These are phyloP conservation scores for Boletus sensibilis DNA, from an alignment of 768 basidiomycete genomes.

Conservation along the genomic window DNA sequence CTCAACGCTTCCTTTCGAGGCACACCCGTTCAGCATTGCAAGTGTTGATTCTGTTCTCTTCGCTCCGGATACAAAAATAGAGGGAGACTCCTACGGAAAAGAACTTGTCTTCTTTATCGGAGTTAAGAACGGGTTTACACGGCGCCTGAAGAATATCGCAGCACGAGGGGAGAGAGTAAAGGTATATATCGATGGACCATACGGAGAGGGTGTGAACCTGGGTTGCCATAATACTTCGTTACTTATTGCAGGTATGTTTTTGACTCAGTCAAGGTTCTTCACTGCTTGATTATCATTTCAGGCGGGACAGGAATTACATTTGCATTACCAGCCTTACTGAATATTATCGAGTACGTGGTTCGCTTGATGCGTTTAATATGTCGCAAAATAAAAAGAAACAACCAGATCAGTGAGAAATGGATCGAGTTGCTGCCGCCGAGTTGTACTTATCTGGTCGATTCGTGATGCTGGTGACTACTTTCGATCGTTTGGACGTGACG, in stretches of 20 bases:
- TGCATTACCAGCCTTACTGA: conserved; percentile 44
- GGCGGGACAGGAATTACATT: conserved; percentile 54
- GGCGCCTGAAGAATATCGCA: conserved; percentile 38
- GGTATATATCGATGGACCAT: conserved; percentile 59
- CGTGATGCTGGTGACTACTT: conserved; percentile 36
- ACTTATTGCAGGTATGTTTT: conserved; percentile 44
- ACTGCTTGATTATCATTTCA: conserved; percentile 10
- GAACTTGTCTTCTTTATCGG: conserved; percentile 55
- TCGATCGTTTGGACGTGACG: background rate
- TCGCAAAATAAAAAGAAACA: background rate
- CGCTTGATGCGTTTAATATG: background rate
- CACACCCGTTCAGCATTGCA: conserved; percentile 61
- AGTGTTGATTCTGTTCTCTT: conserved; percentile 30
- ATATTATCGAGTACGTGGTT: conserved; percentile 39
- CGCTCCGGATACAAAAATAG: background rate
- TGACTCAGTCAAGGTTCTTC: background rate
- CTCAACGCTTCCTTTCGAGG: conserved; percentile 43
- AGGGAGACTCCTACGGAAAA: conserved; percentile 21
- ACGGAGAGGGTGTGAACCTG: conserved; percentile 43
- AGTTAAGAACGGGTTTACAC: conserved; percentile 57
- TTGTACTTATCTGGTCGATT: conserved; percentile 45
- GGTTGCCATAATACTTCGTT: conserved; percentile 42
- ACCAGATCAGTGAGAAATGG: conserved; percentile 15
- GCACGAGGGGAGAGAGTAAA: conserved; percentile 33
- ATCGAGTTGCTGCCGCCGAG: conserved; percentile 29